These are phyloP conservation scores for Cordyceps sp. DNA, from an alignment of 2,329 filamentous ascomycete species.

Conservation along the genomic window DNA sequence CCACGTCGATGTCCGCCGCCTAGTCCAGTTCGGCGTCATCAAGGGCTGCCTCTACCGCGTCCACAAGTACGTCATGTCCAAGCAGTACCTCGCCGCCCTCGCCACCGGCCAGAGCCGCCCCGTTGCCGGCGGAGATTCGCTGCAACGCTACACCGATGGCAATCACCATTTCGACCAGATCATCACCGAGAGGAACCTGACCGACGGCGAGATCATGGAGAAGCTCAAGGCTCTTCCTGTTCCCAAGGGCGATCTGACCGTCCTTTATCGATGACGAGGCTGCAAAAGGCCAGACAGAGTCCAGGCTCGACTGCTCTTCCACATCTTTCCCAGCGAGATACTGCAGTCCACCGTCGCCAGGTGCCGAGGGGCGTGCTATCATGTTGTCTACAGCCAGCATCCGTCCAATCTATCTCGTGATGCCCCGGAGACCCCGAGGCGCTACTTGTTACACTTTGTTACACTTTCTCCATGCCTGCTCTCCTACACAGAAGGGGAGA, in stretches of 20 bases:
- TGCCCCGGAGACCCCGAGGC: too few species aligned
- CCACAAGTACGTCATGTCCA: conserved; percentile 72
- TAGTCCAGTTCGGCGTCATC: conserved; percentile 91
- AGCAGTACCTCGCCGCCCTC: conserved; percentile 39
- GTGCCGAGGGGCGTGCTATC: too few species aligned
- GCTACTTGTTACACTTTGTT: too few species aligned
- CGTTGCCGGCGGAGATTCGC: conserved; percentile 24
- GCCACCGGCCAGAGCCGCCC: conserved; percentile 34
- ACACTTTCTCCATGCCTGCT: too few species aligned
- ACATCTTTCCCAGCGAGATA: too few species aligned
- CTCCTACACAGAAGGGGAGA: too few species aligned
- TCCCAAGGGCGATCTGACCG: conserved; percentile 33
- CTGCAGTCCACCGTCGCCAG: too few species aligned
- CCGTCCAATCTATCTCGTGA: too few species aligned
- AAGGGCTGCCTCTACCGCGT: conserved; percentile 88
- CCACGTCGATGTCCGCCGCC: conserved; percentile 72
- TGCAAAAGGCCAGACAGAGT: too few species aligned
- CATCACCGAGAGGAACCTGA: conserved; percentile 56
- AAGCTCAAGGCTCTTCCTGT: conserved; percentile 42
- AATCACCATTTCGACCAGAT: conserved; percentile 69
- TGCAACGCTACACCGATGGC: conserved; percentile 58
- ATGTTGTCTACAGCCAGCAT: too few species aligned
- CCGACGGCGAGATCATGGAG: conserved; percentile 53
- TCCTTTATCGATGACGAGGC: conserved; percentile 36
- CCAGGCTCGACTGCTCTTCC: too few species aligned